phyloP scores from a whole-genome alignment of 2,329 filamentous ascomycete genomes.

The Aspergillus neoniger region DNA sequence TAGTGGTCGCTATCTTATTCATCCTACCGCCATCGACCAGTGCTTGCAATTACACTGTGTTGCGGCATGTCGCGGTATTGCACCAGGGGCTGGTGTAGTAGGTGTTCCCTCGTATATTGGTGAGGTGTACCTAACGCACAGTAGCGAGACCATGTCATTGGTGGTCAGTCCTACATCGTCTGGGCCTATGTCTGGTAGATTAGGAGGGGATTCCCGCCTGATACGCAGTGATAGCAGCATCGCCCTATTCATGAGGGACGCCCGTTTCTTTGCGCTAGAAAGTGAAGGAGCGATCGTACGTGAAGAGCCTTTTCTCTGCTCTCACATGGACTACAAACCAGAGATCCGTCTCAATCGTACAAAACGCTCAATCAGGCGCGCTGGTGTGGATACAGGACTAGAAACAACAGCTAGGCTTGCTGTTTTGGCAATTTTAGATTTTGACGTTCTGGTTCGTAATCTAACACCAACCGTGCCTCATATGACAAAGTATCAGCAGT shows the following conservation, averaged over 20 bases:
- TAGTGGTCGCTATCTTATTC: slow-evolving; percentile 11
- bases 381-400: background rate
- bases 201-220: background rate
- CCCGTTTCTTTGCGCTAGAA: background rate
- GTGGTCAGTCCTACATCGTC: background rate
- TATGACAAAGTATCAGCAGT: background rate
- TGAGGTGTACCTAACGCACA: slow-evolving; percentile 2
- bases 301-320: background rate
- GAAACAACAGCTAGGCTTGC: background rate
- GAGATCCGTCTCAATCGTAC: background rate
- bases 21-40: slow-evolving; percentile 20
- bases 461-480: background rate
- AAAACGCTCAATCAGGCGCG: background rate
- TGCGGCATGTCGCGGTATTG: slow-evolving; percentile 12
- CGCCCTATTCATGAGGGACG: background rate
- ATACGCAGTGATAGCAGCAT: background rate
- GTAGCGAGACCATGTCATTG: background rate
- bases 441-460: background rate
- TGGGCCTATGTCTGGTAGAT: background rate
- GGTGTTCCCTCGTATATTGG: slow-evolving; percentile 11
- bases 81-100: background rate
- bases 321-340: background rate
- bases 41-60: slow-evolving; percentile 19
- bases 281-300: background rate
- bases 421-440: background rate